These are phyloP conservation scores for Candida sanyaensis DNA, from an alignment of 1,139 yeast genomes.

Conservation along the genomic window DNA sequence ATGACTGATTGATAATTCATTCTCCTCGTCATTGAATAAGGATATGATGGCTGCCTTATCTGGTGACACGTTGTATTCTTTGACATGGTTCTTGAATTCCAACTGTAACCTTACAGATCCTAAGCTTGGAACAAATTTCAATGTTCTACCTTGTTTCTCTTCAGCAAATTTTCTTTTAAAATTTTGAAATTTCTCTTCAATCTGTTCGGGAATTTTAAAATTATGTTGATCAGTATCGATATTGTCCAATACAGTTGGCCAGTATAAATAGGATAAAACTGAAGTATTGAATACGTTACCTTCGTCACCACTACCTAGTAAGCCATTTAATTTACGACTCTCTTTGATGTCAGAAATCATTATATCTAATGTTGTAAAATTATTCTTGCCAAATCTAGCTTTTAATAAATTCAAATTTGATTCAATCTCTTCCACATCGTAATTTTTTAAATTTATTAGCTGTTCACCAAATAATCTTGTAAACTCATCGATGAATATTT, in stretches of 20 bases:
- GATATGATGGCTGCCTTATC: slow-evolving; percentile 68
- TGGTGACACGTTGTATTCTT: slow-evolving; percentile 57
- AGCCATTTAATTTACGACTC: slow-evolving; percentile 31
- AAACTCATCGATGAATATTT: slow-evolving; percentile 72
- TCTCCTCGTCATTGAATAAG: slow-evolving; percentile 46
- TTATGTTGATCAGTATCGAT: slow-evolving; percentile 31
- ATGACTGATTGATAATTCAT: slow-evolving; percentile 25
- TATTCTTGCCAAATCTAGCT: slow-evolving; percentile 64
- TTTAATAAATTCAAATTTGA: slow-evolving; percentile 56
- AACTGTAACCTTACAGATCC: slow-evolving; percentile 68
- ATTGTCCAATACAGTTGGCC: slow-evolving; percentile 50
- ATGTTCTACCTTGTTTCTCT: slow-evolving; percentile 56
- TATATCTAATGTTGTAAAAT: slow-evolving; percentile 71
- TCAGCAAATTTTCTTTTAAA: slow-evolving; percentile 45
- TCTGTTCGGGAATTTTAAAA: slow-evolving; percentile 47
- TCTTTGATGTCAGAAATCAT: slow-evolving; percentile 79
- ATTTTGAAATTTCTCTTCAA: slow-evolving; percentile 37
- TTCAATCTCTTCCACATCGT: slow-evolving; percentile 43
- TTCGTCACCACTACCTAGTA: not conserved
- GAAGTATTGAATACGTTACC: slow-evolving; percentile 30
- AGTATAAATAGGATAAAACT: slow-evolving; percentile 46
- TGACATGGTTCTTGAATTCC: slow-evolving; percentile 44
- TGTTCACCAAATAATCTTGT: slow-evolving; percentile 64
- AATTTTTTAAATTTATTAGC: slow-evolving; percentile 51
- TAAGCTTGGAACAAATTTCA: slow-evolving; percentile 58